Base-by-base conservation (phyloP, 2,329 filamentous ascomycete genomes). In the Aspergillus sp. region DNA sequence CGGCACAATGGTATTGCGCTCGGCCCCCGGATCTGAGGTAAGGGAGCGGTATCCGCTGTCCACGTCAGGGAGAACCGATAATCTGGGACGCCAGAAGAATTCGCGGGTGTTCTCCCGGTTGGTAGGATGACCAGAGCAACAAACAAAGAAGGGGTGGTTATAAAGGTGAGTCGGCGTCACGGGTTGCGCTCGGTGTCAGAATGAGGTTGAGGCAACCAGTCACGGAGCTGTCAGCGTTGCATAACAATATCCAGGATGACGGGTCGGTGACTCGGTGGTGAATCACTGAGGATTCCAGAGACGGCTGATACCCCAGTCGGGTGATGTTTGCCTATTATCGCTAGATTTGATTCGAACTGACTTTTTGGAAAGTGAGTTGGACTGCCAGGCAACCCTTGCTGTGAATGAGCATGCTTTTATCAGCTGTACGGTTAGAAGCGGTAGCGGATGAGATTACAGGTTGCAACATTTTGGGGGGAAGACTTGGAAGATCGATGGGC, bases 21-120 rank as follows among this genome's bases (percentile, higher is more conserved):
- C n/a, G 45, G 9, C 17, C 9, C 24, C 24, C 17, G 11, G 34
- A 37, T 49, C 33, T 8, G 17, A 20, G 7, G 33, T 8, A 49
- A 56, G 56, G 30, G 50, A 57, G 57, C 54, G 57, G 57, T 59
- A 54, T 54, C 57, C 51, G 46, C 17, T 30, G 34, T 34, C 40
- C 44, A 57, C 40, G 56, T 52, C 55, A 54, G 51, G 49, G 27
- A 56, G 45, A 50, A 37, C 49, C 57, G 49, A 57, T 59, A 52
- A 56, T 59, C 49, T 56, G 53, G 54, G 34, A 15, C 13, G 56
- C 51, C 55, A 48, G 54, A 42, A 13, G 24, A 37, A 34, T n/a
- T 46, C n/a, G 33, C 27, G 19, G 37, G 9, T 20, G 47, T 41
- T 15, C 27, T n/a, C 52, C 37, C 41, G 33, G 27, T 34, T 30